Conservation (phyloP, 768 basidiomycete genomes). For the Dentipellis sp. region DNA sequence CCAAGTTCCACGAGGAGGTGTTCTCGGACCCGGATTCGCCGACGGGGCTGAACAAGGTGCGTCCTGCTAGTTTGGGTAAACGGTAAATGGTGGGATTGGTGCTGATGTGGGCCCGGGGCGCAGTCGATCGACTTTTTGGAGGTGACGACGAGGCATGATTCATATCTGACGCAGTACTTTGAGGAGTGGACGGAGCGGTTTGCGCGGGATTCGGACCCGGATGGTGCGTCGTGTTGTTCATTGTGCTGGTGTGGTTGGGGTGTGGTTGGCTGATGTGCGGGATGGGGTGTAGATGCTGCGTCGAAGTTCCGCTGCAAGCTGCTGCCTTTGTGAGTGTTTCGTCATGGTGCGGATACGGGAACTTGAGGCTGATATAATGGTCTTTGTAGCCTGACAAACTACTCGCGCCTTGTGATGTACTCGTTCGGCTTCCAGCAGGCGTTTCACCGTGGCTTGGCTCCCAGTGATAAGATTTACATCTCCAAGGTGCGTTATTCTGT, state of each 20-base stretch:
- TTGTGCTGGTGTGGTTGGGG: no score
- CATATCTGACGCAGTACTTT: constrained; percentile 1
- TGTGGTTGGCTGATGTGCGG: background rate
- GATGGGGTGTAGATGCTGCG: constrained; percentile 3
- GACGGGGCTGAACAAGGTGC: constrained; percentile 7
- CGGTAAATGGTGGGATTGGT: background rate
- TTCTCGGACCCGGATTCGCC: constrained; percentile 12
- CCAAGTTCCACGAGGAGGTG: constrained; percentile 10
- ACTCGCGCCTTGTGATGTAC: constrained; percentile 30
- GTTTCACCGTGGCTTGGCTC: constrained; percentile 18
- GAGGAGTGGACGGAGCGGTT: constrained; percentile 14
- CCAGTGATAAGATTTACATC: constrained; percentile 20
- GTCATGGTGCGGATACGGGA: constrained; percentile 16
- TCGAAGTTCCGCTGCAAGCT: constrained; percentile 14
- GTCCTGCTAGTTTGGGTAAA: background rate
- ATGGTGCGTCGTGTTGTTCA: constrained; percentile 3
- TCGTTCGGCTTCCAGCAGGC: constrained; percentile 35
- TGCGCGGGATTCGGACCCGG: constrained; percentile 8
- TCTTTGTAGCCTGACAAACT: constrained; percentile 6
- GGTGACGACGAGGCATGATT: constrained; percentile 10
- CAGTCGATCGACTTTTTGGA: constrained; percentile 12
- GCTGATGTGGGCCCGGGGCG: background rate
- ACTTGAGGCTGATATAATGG: constrained; percentile 16
- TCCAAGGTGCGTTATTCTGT: constrained; percentile 13
- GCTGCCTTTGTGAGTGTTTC: constrained; percentile 32